Evolutionary conservation across 1,139 yeast genomes (phyloP).

Genomic region (Groenewaldozyma auringiensis): DNA sequence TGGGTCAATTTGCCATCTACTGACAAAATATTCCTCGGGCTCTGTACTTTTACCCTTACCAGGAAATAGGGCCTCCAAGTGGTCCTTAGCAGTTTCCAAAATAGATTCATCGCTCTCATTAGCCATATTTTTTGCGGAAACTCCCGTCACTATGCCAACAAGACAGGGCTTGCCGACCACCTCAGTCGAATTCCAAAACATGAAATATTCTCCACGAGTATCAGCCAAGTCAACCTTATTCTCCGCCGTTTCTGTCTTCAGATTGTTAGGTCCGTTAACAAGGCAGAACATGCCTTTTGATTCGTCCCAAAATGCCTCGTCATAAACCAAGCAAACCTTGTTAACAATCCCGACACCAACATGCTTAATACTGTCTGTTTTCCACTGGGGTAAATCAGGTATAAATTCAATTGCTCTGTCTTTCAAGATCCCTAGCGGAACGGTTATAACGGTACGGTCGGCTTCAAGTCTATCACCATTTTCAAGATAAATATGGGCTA

Average conservation of each 20-base stretch:
- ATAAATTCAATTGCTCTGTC: conserved; percentile 34
- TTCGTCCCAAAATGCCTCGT: conserved; percentile 36
- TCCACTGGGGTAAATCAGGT: conserved; percentile 39
- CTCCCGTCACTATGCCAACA: conserved; percentile 36
- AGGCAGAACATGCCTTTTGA: conserved; percentile 32
- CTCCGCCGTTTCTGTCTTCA: conserved; percentile 4
- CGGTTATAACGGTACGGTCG: conserved; percentile 35
- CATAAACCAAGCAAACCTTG: conserved; percentile 33
- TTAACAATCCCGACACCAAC: conserved; percentile 37
- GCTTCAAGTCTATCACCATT: conserved; percentile 36
- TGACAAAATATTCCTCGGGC: conserved; percentile 35
- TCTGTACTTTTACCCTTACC: conserved; percentile 14
- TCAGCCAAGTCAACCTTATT: conserved; percentile 21
- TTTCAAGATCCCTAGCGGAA: conserved; percentile 38
- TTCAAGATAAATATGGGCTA: conserved; percentile 30
- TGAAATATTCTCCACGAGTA: conserved; percentile 33
- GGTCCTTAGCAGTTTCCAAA: conserved; percentile 30
- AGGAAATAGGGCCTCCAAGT: conserved; percentile 28
- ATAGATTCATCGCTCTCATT: conserved; percentile 30
- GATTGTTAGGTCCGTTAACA: conserved; percentile 15
- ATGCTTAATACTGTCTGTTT: conserved; percentile 34
- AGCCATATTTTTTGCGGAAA: conserved; percentile 32
- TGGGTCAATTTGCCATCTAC: conserved; percentile 39
- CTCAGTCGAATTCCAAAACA: conserved; percentile 35
- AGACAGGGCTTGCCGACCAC: conserved; percentile 34